Evolutionary conservation across 306 rosid genomes (phyloP), one percentile per base, ranked within the genome.

Genomic region (Fragaria iinumae): DNA sequence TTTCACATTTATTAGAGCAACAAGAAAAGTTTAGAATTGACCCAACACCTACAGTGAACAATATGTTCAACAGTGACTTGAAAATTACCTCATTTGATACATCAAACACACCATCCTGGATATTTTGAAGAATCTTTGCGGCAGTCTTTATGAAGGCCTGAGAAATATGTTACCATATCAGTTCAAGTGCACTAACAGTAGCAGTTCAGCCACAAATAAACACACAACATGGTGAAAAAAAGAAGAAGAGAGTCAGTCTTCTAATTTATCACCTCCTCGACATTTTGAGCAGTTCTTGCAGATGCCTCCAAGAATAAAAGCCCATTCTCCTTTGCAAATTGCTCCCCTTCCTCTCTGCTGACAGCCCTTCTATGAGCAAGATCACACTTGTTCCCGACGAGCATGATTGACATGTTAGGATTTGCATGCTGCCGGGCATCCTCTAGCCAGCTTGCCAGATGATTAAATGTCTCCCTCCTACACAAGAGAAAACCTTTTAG

Each of bases 351-450:
- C 88, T 94, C 97, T 77, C 87, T 94, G 86, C 97, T 92, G 73
- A 94, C 97, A 18, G 97, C 97, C 81, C 98, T 88, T 72, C 98
- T 80, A 82, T 94, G 97, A 69, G 95, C 83, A 45, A 92, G 97
- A 82, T 94, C 98, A 53, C 90, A 83, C 86, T 94, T 94, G 86
- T 94, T 94, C 49, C 97, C 98, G 66, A 92, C 73, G 48, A 94
- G 98, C 86, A 89, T 94, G 87, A 94, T 94, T 43, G 97, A 63
- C 98, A 94, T 92, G 85, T 90, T 94, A 69, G 98, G 92, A 86
- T 92, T 94, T 39, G 97, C 98, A 86, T 94, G 98, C 84, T 94
- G 98, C 68, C 96, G 91, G 36, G 98, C 97, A 87, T 94, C 98
- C 89, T 94, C 98, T 36, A 94, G 86, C 98, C 98, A 94, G 86